These are phyloP conservation scores for Scenedesmus sp. DNA, from an alignment of 163 green algal species.

Conservation along the genomic window DNA sequence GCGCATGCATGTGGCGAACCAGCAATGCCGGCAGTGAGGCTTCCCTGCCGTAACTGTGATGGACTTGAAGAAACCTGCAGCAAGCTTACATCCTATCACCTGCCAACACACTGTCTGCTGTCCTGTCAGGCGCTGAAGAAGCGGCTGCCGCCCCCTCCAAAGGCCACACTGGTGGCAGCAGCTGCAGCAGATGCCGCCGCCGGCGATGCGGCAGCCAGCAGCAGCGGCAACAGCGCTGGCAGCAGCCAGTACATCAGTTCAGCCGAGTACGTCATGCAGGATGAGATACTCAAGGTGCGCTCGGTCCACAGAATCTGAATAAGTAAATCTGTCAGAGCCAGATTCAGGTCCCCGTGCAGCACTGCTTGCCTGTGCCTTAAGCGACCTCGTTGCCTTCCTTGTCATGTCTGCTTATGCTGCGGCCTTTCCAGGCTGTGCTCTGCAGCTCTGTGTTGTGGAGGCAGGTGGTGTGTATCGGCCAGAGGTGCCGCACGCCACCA, in stretches of 20 bases:
- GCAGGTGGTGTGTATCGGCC: too few species aligned
- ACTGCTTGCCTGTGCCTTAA: too few species aligned
- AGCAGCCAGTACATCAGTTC: slow-evolving; percentile 62
- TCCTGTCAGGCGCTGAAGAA: slow-evolving; percentile 71
- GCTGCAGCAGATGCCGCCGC: slow-evolving; percentile 26
- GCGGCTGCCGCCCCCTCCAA: slow-evolving; percentile 76
- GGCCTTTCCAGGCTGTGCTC: too few species aligned
- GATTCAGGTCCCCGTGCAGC: too few species aligned
- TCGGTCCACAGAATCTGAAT: not conserved
- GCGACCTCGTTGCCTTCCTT: too few species aligned
- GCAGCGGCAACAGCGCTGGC: not conserved
- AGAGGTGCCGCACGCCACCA: not conserved
- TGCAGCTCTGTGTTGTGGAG: too few species aligned
- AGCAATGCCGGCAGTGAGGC: too few species aligned
- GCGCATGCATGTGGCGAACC: too few species aligned
- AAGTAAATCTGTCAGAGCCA: too few species aligned
- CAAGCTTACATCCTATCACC: not conserved
- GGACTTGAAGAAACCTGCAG: not conserved
- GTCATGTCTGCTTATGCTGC: too few species aligned
- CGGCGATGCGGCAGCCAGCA: not conserved
- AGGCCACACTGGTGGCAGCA: slow-evolving; percentile 19
- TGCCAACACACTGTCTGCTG: too few species aligned
- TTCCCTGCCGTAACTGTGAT: too few species aligned
- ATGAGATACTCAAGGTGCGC: slow-evolving; percentile 87
- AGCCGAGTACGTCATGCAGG: slow-evolving; percentile 65